Base-by-base conservation (phyloP, 345 rosid genomes). In the Rhodamnia argentea region DNA sequence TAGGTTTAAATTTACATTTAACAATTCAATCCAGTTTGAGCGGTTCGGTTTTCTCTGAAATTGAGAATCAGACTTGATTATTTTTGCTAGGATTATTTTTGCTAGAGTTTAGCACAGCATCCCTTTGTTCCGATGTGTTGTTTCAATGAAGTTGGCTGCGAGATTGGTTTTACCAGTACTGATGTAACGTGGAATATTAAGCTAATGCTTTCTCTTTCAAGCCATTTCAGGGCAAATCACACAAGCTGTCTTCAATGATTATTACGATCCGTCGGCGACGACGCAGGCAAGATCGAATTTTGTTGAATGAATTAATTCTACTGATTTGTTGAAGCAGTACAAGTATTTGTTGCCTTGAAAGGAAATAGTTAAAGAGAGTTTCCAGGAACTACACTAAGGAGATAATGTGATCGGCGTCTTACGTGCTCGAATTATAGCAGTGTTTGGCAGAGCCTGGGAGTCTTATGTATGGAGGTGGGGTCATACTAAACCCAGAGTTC, bases 381-480 rank as follows among this genome's bases (percentile, higher is more conserved):
- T 29, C 12, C 42, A 64, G 76, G 76, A 29, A 29, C 76, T 4
- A 7, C 76, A 29, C 42, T 64, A 15, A 9, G 42, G 23, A 29
- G 76, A 64, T 29, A 29, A 16, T 29, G 76, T 64, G 15, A 29
- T 29, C 76, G 10, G 12, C 20, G 6, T 15, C 42, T 64, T 64
- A 64, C 5, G 6, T 40, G 1, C 10, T 58, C 32, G 9, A 37
- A 24, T 55, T 9, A 92, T 95, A 2, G 74, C 93, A 95, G 99
- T 95, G 99, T 87, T 85, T 94, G 90, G 84, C 23, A n/a, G 92
- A 90, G 86, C 99, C 96, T 6, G 83, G 83, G 83, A 83, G 83
- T 84, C 92, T 91, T 83, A 92, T 75, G 8, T 92, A 91, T 83
- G 89, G 87, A 59, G 95, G 96, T 90, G 96, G 95, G 76, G 87